Evolutionary conservation across 371 early-diverging fungal species (phyloP).

Genomic region (Rhizopus delemar): DNA sequence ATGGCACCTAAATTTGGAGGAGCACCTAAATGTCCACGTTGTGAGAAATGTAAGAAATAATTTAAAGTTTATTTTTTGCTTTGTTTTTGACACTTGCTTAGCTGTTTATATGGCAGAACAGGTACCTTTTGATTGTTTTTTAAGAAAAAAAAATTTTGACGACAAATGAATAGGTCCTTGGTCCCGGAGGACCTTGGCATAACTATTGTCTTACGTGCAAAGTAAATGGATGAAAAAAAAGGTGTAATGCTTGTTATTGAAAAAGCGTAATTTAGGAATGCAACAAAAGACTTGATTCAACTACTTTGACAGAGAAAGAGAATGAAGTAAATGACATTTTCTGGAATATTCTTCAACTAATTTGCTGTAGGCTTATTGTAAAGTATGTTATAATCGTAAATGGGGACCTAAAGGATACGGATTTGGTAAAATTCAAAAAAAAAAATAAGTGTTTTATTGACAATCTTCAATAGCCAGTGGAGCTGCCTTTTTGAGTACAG

Average conservation of each 20-base stretch:
- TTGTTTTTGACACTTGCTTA: slow-evolving; percentile 1
- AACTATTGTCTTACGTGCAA: slow-evolving; percentile 47
- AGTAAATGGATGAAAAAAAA: slow-evolving; percentile 14
- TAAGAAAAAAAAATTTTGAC: neutral
- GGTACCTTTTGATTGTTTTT: slow-evolving; percentile 17
- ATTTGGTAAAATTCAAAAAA: slow-evolving; percentile 36
- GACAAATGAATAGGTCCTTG: slow-evolving; percentile 31
- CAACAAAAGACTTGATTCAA: slow-evolving; percentile 52
- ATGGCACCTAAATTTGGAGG: slow-evolving; percentile 50
- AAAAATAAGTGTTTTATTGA: neutral
- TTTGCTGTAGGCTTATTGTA: slow-evolving; percentile 45
- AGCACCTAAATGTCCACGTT: slow-evolving; percentile 50
- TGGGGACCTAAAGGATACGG: slow-evolving; percentile 60
- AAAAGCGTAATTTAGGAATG: slow-evolving; percentile 38
- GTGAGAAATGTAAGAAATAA: slow-evolving; percentile 35
- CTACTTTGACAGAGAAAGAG: slow-evolving; percentile 42
- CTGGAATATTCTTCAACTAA: neutral
- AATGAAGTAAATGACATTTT: slow-evolving; percentile 31
- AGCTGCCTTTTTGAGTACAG: slow-evolving; percentile 52
- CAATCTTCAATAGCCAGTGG: slow-evolving; percentile 37
- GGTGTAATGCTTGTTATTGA: neutral
- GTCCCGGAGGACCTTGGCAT: slow-evolving; percentile 50
- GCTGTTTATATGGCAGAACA: slow-evolving; percentile 58
- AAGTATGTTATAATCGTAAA: slow-evolving; percentile 47
- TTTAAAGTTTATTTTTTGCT: too few species aligned